Conservation (phyloP, 2,329 filamentous ascomycete genomes). For the Colletotrichum horii region DNA sequence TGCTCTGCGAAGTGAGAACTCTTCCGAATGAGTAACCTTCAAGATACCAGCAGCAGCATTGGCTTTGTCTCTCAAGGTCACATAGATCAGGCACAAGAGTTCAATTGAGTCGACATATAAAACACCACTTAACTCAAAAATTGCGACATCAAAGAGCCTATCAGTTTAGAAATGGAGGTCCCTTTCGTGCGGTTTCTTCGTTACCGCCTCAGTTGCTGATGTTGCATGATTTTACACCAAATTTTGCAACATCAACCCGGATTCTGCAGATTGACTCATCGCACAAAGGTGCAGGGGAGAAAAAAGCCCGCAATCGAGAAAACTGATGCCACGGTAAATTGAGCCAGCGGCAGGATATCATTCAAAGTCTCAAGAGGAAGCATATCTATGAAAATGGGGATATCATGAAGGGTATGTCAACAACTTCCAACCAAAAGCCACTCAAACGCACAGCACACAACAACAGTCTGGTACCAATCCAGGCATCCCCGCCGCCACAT, state of each 20-base stretch:
- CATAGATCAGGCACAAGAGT: too few species aligned
- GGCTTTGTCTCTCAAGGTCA: too few species aligned
- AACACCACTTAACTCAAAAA: too few species aligned
- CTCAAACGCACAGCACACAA: not conserved
- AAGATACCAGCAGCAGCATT: too few species aligned
- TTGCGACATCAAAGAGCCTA: too few species aligned
- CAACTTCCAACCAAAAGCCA: not conserved
- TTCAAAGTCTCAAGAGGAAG: not conserved
- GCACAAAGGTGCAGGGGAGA: not conserved
- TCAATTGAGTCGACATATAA: too few species aligned
- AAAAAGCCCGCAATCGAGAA: not conserved
- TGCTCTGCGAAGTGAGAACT: too few species aligned
- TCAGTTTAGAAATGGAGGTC: too few species aligned
- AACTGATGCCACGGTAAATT: not conserved
- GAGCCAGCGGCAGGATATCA: not conserved
- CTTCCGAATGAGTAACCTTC: too few species aligned
- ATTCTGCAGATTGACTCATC: not conserved
- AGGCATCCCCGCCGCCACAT: not conserved
- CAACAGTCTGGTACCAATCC: not conserved
- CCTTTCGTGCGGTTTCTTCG: not conserved
- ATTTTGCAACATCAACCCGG: not conserved
- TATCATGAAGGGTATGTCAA: constrained; percentile 20
- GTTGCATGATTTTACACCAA: not conserved
- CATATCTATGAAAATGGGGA: not conserved
- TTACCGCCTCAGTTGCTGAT: not conserved